Conservation (phyloP, 495 filamentous ascomycete species). For the Darksidea phi region DNA sequence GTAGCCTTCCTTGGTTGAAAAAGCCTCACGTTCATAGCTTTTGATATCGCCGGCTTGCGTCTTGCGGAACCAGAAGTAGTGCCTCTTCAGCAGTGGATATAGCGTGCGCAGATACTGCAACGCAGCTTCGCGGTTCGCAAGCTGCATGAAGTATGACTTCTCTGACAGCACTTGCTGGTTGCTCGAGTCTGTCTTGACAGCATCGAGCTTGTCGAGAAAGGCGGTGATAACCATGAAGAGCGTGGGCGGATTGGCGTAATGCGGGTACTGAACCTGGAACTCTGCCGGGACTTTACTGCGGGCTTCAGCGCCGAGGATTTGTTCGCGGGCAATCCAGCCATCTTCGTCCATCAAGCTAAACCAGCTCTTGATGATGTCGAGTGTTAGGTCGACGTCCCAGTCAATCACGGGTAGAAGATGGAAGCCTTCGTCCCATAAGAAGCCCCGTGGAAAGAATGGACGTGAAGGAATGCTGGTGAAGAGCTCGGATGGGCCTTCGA, state of each 20-base stretch:
- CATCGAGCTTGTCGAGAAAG: slow-evolving; percentile 70
- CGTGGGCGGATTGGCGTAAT: slow-evolving; percentile 98
- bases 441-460: slow-evolving; percentile 94
- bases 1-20: slow-evolving; percentile 84
- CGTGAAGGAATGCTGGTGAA: slow-evolving; percentile 92
- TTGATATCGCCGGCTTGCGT: slow-evolving; percentile 91
- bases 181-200: slow-evolving; percentile 10
- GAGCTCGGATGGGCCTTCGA: slow-evolving; percentile 84
- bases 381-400: slow-evolving; percentile 84
- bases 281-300: slow-evolving; percentile 93
- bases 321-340: slow-evolving; percentile 96
- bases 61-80: slow-evolving; percentile 91
- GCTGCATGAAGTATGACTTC: slow-evolving; percentile 54
- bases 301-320: slow-evolving; percentile 92
- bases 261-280: slow-evolving; percentile 94
- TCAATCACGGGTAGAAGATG: slow-evolving; percentile 89
- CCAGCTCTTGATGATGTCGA: slow-evolving; percentile 94
- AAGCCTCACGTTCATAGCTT: slow-evolving; percentile 82
- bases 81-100: slow-evolving; percentile 88
- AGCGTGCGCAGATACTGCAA: slow-evolving; percentile 72
- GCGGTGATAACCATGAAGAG: slow-evolving; percentile 83
- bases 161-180: slow-evolving; percentile 39
- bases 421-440: slow-evolving; percentile 98
- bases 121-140: slow-evolving; percentile 66
- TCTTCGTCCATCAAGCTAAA: slow-evolving; percentile 94